Evolutionary conservation across 1,284 basidiomycete genomes (phyloP), one percentile per base, ranked within the genome.

Genomic region (Trichosporon faecale): DNA sequence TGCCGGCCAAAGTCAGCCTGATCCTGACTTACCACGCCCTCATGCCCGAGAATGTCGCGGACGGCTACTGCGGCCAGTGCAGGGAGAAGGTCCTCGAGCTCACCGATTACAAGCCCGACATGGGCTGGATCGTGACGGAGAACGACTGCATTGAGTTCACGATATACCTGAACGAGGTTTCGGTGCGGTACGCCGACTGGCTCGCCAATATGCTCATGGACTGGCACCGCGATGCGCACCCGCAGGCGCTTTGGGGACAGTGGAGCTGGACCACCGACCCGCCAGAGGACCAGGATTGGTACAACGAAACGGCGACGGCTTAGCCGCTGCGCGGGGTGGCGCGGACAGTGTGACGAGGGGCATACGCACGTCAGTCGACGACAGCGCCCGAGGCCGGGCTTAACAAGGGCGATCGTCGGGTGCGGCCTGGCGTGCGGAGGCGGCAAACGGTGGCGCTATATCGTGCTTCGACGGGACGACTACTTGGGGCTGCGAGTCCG

Each of bases 211-310:
- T 61, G 57, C 57, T 61, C 57, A 61, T 61, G 57, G 57, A 61
- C 57, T 61, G 57, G 57, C 57, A 61, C 23, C 27, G 27, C 29
- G 57, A 61, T n/a, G 57, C 57, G 16, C 57, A 61, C 12, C 57
- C 57, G 12, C 57, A 61, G 29, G 57, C 57, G 14, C 18, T 61
- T 14, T 61, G 31, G 14, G 27, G 57, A 18, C 16, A 61, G 57
- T 61, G 57, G 57, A 61, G 57, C 57, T 61, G 57, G 57, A 61
- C 57, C 5, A 61, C 57, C 29, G 57, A 61, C 57, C 57, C 57
- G 6, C 27, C 29, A 16, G 57, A 61, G 29, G 57, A 61, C 29
- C 57, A 61, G 27, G 57, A 61, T 18, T 61, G 57, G 57, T 61
- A 61, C 29, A 8, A 18, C 29, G n/a, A n/a, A 31, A 61, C 27